A percentile compares a stretch with the other conserved stretches of the same genome.
phyloP scores from a whole-genome alignment of 202 grass and related monocot genomes.

The Saccharum hybrid region DNA sequence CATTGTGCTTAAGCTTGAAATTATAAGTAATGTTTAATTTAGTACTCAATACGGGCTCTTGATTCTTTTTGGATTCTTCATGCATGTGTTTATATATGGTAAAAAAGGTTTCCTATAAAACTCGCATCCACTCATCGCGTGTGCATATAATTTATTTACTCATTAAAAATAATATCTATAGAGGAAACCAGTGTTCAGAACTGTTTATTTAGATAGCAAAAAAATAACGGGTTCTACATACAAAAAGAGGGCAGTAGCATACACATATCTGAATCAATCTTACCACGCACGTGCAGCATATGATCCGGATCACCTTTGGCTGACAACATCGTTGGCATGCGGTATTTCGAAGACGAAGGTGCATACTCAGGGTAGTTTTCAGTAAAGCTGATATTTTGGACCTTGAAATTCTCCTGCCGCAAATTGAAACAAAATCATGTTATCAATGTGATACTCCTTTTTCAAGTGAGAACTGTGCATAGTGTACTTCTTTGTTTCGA shows the following conservation, averaged over 20 bases:
- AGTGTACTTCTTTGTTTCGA: neutral
- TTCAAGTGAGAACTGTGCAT: neutral
- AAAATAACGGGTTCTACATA: too few species aligned
- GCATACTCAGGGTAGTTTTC: slow-evolving; percentile 59
- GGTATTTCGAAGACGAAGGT: slow-evolving; percentile 68
- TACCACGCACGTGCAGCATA: slow-evolving; percentile 66
- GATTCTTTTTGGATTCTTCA: neutral
- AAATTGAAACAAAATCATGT: slow-evolving; percentile 1
- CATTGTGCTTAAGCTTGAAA: neutral
- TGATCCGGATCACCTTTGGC: slow-evolving; percentile 54
- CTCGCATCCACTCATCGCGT: neutral
- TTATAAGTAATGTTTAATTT: neutral
- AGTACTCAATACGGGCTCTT: neutral
- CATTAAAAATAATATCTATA: neutral
- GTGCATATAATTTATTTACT: neutral
- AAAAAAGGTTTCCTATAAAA: neutral
- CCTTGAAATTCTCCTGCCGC: slow-evolving; percentile 50
- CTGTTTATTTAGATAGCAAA: neutral
- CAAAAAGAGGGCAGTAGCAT: neutral
- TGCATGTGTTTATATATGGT: neutral
- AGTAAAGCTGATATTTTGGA: slow-evolving; percentile 47
- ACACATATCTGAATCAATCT: slow-evolving; percentile 37
- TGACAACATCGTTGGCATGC: slow-evolving; percentile 58
- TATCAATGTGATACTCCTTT: neutral
- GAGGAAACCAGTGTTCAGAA: neutral